These are phyloP conservation scores for Guyanaporus albipodus DNA, from an alignment of 768 basidiomycete genomes.

Conservation along the genomic window DNA sequence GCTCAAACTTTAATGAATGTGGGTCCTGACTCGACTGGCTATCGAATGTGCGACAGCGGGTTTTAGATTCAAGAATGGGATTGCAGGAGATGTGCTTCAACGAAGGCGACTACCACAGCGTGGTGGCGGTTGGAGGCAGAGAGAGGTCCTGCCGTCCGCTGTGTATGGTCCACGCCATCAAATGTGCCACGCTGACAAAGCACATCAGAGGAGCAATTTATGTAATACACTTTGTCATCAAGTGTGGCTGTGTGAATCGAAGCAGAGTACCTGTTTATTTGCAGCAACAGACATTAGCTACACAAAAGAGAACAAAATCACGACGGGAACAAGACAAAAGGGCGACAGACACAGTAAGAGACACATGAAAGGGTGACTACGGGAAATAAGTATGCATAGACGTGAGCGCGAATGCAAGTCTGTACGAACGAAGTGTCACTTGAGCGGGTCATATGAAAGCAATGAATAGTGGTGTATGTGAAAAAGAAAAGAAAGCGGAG, in stretches of 20 bases:
- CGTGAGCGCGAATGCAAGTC: conserved; percentile 19
- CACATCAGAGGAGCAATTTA: neutral
- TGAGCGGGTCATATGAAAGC: conserved; percentile 8
- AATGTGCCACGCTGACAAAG: conserved; percentile 27
- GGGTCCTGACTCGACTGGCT: conserved; percentile 17
- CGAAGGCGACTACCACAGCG: conserved; percentile 15
- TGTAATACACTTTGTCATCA: neutral
- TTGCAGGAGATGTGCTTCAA: conserved; percentile 7
- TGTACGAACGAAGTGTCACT: conserved; percentile 26
- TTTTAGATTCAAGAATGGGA: conserved; percentile 7
- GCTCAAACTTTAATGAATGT: conserved; percentile 26
- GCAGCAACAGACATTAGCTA: conserved; percentile 20
- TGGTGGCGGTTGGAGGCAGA: conserved; percentile 23
- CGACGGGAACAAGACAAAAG: conserved; percentile 13
- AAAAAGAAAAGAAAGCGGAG: conserved; percentile 7
- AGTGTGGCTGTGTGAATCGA: too few species aligned
- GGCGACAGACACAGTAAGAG: conserved; percentile 6
- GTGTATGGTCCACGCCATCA: conserved; percentile 13
- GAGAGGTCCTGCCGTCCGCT: conserved; percentile 1
- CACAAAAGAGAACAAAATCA: conserved; percentile 7
- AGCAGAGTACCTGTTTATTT: neutral
- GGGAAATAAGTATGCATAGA: conserved; percentile 26
- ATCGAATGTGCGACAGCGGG: conserved; percentile 12
- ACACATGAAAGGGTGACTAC: conserved; percentile 18
- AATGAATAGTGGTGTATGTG: conserved; percentile 20